These are phyloP conservation scores for Melampsora larici-populina DNA, from an alignment of 1,284 basidiomycete species.

Conservation along the genomic window DNA sequence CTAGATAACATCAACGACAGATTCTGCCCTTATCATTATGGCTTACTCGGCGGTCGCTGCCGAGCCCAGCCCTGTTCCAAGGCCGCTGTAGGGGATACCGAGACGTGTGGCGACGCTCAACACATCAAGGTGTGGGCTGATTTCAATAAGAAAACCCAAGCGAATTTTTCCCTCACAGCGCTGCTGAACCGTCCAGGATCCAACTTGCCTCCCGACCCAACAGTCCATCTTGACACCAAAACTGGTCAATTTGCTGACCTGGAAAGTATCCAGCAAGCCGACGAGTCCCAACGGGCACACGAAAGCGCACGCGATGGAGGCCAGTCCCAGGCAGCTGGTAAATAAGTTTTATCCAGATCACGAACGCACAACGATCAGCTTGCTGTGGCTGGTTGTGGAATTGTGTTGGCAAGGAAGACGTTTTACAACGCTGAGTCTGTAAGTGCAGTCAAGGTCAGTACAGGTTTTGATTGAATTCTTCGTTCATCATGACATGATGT, in stretches of 20 bases:
- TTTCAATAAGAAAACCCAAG: neutral
- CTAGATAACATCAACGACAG: neutral
- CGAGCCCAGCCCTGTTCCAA: neutral
- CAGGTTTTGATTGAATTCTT: neutral
- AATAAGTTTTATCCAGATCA: neutral
- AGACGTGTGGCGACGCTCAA: neutral
- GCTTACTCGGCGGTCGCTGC: neutral
- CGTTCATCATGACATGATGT: too few species aligned
- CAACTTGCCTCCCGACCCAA: neutral
- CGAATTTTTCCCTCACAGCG: neutral
- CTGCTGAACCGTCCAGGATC: neutral
- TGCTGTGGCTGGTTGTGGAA: neutral
- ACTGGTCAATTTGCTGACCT: neutral
- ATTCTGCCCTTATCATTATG: neutral
- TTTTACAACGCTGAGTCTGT: neutral
- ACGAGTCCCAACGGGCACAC: neutral
- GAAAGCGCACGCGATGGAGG: neutral
- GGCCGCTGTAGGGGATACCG: neutral
- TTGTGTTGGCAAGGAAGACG: too few species aligned
- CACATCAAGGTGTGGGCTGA: neutral
- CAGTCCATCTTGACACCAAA: neutral
- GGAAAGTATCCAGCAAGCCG: neutral
- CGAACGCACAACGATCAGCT: neutral
- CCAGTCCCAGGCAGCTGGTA: neutral
- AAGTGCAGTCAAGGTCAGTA: neutral